Conservation (phyloP, 257 asterid species). For the Coffea canephora region DNA sequence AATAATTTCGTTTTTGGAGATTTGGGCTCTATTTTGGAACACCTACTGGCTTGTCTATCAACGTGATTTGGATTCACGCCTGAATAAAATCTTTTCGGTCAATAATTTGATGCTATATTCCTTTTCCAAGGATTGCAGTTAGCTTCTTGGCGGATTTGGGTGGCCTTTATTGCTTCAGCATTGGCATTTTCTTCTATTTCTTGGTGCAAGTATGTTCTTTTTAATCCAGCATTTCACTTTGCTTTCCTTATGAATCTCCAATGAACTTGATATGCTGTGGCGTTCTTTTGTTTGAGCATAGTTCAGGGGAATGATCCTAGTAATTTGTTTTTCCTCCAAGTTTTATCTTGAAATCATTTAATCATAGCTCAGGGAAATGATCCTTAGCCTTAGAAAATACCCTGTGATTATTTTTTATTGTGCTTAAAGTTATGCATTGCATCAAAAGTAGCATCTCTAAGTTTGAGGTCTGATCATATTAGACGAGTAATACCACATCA, state of each 20-base stretch:
- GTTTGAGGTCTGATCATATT: background rate
- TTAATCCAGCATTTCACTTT: constrained; percentile 1
- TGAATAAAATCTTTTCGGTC: constrained; percentile 11
- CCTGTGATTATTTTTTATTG: background rate
- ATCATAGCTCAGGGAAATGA: background rate
- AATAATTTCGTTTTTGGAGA: background rate
- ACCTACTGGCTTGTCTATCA: background rate
- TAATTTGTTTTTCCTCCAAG: background rate
- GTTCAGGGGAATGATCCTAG: background rate
- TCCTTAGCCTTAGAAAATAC: background rate
- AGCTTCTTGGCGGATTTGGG: constrained; percentile 98
- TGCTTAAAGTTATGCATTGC: background rate
- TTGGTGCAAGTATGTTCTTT: constrained; percentile 77
- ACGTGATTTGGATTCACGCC: constrained; percentile 11
- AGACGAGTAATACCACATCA: background rate
- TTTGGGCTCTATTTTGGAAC: background rate
- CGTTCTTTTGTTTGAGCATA: background rate
- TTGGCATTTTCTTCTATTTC: constrained; percentile 77
- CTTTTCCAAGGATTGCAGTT: constrained; percentile 79
- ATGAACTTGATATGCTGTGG: background rate
- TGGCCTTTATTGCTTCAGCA: constrained; percentile 90
- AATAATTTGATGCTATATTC: constrained; percentile 32
- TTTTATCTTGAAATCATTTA: background rate
- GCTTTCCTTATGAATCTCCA: background rate
- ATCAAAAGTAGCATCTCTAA: background rate